These are phyloP conservation scores for Pseudopyrenochaeta lycopersici DNA, from an alignment of 2,329 filamentous ascomycete species.

Conservation along the genomic window DNA sequence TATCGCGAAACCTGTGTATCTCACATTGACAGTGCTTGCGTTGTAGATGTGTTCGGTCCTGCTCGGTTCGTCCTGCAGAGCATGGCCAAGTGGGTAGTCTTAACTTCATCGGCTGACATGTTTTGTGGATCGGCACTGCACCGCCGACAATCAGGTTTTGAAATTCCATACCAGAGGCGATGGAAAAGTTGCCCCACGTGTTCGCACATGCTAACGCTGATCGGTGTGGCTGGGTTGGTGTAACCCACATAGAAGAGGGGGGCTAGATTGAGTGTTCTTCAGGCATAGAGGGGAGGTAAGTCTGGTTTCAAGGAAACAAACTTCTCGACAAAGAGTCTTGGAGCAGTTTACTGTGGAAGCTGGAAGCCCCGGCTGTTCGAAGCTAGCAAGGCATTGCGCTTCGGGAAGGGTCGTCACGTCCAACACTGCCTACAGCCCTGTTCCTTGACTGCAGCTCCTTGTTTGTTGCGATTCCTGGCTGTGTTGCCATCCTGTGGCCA, in stretches of 20 bases:
- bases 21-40: too few species aligned
- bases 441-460: too few species aligned
- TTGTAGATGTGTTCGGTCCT: too few species aligned
- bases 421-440: too few species aligned
- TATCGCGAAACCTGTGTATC: conserved; percentile 6
- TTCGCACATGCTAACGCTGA: conserved; percentile 14
- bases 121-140: not conserved
- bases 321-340: too few species aligned
- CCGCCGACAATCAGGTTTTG: not conserved
- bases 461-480: too few species aligned
- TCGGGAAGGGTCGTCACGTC: too few species aligned
- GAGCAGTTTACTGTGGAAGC: too few species aligned
- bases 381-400: too few species aligned
- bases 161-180: conserved; percentile 9
- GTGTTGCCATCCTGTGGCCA: too few species aligned
- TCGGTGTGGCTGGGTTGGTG: conserved; percentile 6
- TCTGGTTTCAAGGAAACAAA: not conserved
- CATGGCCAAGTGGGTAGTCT: not conserved
- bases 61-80: not conserved
- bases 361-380: too few species aligned
- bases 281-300: not conserved
- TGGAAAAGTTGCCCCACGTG: conserved; percentile 20
- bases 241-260: not conserved
- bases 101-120: conserved; percentile 1
- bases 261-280: not conserved